These are phyloP conservation scores for Aspergillus clavatus DNA, from an alignment of 2,329 filamentous ascomycete genomes.

Conservation along the genomic window DNA sequence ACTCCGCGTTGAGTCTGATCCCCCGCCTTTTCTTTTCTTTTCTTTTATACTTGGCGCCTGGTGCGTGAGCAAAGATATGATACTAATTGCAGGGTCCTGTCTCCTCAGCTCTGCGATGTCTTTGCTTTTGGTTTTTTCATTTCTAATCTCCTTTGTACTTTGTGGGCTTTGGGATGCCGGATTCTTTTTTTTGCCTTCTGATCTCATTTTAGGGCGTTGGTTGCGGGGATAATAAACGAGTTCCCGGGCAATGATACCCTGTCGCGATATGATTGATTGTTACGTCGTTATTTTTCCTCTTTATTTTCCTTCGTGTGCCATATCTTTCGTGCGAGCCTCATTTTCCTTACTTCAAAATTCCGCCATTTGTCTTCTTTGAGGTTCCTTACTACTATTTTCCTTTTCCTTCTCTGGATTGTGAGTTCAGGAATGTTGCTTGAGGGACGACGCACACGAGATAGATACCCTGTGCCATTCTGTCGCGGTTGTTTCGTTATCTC, in stretches of 20 bases:
- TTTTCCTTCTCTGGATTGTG: conserved; percentile 10
- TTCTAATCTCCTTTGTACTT: conserved; percentile 5
- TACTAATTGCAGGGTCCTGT: conserved; percentile 5
- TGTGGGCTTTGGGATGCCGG: conserved; percentile 6
- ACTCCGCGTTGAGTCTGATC: background rate
- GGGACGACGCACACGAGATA: conserved; percentile 26
- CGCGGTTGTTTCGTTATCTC: conserved; percentile 7
- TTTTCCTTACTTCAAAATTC: conserved; percentile 10
- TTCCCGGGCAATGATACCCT: conserved; percentile 40
- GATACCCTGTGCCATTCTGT: conserved; percentile 23
- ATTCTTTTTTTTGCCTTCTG: conserved; percentile 3
- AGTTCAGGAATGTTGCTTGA: conserved; percentile 12
- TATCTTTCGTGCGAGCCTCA: conserved; percentile 20
- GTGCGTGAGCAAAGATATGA: conserved; percentile 12
- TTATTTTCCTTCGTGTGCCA: conserved; percentile 15
- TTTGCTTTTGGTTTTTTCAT: background rate
- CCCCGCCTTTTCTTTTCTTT: too few species aligned
- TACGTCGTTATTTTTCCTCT: conserved; percentile 9
- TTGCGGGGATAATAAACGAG: conserved; percentile 39
- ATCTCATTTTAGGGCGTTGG: conserved; percentile 28
- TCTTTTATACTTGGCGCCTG: conserved; percentile 13
- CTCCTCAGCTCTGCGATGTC: conserved; percentile 3
- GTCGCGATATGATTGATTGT: too few species aligned
- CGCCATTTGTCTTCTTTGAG: conserved; percentile 3
- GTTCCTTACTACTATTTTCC: conserved; percentile 7